A percentile compares a stretch with the other conserved stretches of the same genome.
Evolutionary conservation across 139 green algal genomes (phyloP).

Genomic region (Zygnema circumcarinatum): DNA sequence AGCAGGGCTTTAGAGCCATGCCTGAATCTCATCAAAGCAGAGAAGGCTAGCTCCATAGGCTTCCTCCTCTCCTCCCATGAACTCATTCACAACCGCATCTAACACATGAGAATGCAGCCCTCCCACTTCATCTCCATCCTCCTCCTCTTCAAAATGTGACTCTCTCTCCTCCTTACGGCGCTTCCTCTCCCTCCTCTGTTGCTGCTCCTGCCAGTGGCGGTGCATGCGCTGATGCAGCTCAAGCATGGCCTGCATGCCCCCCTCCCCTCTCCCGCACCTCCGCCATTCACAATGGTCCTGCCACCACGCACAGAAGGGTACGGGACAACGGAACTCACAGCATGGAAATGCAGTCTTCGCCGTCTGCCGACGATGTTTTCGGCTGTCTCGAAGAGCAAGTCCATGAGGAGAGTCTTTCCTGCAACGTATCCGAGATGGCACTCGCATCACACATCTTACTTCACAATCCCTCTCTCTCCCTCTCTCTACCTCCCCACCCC

Average conservation of each 20-base stretch:
- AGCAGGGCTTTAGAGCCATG: too few relatives aligned
- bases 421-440: too few relatives aligned
- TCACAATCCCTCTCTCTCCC: constrained; percentile 5
- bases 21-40: neutral
- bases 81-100: constrained; percentile 43
- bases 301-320: too few relatives aligned
- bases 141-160: constrained; percentile 11
- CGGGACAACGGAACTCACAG: constrained; percentile 31
- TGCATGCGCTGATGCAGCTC: constrained; percentile 53
- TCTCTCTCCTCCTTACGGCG: neutral
- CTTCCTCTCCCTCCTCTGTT: constrained; percentile 24
- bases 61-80: constrained; percentile 5
- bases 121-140: neutral
- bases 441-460: too few relatives aligned
- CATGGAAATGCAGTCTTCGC: constrained; percentile 45
- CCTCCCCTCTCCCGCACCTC: neutral
- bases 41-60: constrained; percentile 2
- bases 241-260: constrained; percentile 47
- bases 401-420: constrained; percentile 51
- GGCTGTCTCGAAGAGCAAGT: constrained; percentile 32
- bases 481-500: too few relatives aligned
- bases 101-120: neutral
- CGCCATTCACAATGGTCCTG: neutral
- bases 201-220: neutral
- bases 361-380: neutral